Conservation (phyloP, 2,329 filamentous ascomycete genomes). For the Ophiostoma ulmi region DNA sequence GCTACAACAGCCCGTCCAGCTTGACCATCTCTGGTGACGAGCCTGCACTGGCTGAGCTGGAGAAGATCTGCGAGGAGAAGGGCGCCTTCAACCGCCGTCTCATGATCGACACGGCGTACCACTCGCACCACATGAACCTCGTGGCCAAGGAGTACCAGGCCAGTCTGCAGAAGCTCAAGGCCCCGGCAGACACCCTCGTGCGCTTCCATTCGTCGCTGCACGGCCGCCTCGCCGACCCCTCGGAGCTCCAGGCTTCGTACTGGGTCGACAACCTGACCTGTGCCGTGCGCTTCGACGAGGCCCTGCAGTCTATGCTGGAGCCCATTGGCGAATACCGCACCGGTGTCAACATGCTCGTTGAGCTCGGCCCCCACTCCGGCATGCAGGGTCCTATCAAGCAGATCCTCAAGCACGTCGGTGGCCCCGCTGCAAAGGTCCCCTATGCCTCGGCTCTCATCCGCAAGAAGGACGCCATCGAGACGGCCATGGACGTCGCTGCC, state of each 20-base stretch:
- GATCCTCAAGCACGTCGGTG: constrained; percentile 28
- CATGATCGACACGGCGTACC: constrained; percentile 44
- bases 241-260: constrained; percentile 29
- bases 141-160: constrained; percentile 36
- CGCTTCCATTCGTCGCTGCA: constrained; percentile 41
- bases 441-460: constrained; percentile 20
- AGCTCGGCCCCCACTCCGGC: constrained; percentile 32
- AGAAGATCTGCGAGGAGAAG: constrained; percentile 26
- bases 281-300: constrained; percentile 32
- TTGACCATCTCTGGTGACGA: constrained; percentile 38
- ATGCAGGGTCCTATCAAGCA: constrained; percentile 27
- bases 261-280: constrained; percentile 34
- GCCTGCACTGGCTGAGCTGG: constrained; percentile 31
- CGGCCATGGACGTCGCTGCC: constrained; percentile 22
- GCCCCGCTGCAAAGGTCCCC: constrained; percentile 20
- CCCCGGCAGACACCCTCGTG: constrained; percentile 28
- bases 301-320: constrained; percentile 22
- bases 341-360: constrained; percentile 27
- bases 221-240: constrained; percentile 26
- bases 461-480: constrained; percentile 22
- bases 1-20: constrained; percentile 34
- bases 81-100: constrained; percentile 37
- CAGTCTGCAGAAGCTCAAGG: constrained; percentile 31
- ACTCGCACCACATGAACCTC: constrained; percentile 45
- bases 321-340: constrained; percentile 16